These are phyloP conservation scores for Melampsora larici-populina DNA, from an alignment of 1,284 basidiomycete genomes.

Conservation along the genomic window DNA sequence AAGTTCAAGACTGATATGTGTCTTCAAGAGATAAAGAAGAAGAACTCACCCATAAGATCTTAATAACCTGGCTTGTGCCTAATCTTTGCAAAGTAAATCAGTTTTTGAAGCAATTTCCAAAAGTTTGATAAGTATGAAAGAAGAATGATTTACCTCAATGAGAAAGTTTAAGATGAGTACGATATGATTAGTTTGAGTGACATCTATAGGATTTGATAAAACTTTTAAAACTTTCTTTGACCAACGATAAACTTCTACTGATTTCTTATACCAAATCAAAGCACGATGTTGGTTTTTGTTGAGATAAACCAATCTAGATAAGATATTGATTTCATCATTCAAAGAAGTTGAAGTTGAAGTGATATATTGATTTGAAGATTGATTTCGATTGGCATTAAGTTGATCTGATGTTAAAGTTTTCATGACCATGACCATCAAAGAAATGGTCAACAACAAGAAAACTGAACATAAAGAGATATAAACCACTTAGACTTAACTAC, in stretches of 20 bases:
- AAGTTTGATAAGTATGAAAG: background rate
- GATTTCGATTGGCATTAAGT: too few relatives aligned
- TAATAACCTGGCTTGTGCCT: constrained; percentile 3
- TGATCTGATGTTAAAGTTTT: too few relatives aligned
- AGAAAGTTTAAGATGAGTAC: background rate
- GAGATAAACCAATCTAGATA: constrained; percentile 11
- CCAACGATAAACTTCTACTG: constrained; percentile 11
- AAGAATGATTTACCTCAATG: background rate
- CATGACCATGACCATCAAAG: too few relatives aligned
- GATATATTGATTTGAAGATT: background rate
- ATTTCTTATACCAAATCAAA: constrained; percentile 15
- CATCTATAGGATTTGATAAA: background rate
- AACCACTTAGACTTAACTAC: too few relatives aligned
- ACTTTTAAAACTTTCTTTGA: constrained; percentile 3
- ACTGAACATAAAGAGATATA: too few relatives aligned
- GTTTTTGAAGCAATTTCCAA: background rate
- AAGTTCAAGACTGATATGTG: background rate
- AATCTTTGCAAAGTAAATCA: background rate
- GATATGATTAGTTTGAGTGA: background rate
- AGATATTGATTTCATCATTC: constrained; percentile 1
- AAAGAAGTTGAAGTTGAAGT: background rate
- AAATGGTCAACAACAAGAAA: too few relatives aligned
- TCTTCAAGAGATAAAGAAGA: background rate
- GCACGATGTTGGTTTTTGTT: constrained; percentile 21
- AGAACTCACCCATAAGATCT: constrained; percentile 14